Percentiles rank a stretch among this genome's conserved stretches.
Evolutionary conservation across 2,329 filamentous ascomycete genomes (phyloP).

Genomic region (Fusarium keratoplasticum): DNA sequence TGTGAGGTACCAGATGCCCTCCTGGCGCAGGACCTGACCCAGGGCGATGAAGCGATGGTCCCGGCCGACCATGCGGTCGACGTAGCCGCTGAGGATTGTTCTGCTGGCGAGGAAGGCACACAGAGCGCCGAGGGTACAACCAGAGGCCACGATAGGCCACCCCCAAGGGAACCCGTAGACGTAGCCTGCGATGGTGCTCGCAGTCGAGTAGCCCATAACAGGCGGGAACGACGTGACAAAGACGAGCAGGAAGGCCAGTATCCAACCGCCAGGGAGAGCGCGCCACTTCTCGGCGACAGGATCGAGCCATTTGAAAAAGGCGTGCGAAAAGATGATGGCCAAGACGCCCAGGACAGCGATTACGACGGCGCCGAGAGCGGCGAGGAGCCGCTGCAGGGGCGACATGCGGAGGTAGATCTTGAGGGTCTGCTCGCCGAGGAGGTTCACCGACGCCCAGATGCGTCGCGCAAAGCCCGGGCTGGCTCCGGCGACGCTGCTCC

Average conservation of each 20-base stretch:
- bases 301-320: slow-evolving; percentile 80
- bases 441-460: slow-evolving; percentile 50
- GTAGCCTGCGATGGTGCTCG: slow-evolving; percentile 66
- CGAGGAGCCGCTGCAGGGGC: slow-evolving; percentile 70
- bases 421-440: slow-evolving; percentile 58
- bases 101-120: slow-evolving; percentile 84
- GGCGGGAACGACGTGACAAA: slow-evolving; percentile 87
- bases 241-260: slow-evolving; percentile 79
- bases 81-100: slow-evolving; percentile 81
- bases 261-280: slow-evolving; percentile 76
- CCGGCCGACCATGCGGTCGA: slow-evolving; percentile 81
- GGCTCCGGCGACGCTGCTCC: slow-evolving; percentile 6
- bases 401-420: slow-evolving; percentile 67
- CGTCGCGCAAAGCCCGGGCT: slow-evolving; percentile 49
- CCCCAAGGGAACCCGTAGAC: slow-evolving; percentile 70
- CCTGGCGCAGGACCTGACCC: slow-evolving; percentile 86
- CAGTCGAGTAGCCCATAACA: slow-evolving; percentile 86
- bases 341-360: slow-evolving; percentile 70
- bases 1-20: slow-evolving; percentile 87
- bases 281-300: slow-evolving; percentile 84
- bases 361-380: slow-evolving; percentile 62
- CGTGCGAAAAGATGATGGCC: slow-evolving; percentile 81
- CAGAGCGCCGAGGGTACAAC: slow-evolving; percentile 82
- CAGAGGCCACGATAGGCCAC: slow-evolving; percentile 85
- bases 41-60: slow-evolving; percentile 92